A percentile compares a stretch with the other conserved stretches of the same genome.
Conservation (phyloP, 2,329 filamentous ascomycete species). For the Plenodomus lindquistii region DNA sequence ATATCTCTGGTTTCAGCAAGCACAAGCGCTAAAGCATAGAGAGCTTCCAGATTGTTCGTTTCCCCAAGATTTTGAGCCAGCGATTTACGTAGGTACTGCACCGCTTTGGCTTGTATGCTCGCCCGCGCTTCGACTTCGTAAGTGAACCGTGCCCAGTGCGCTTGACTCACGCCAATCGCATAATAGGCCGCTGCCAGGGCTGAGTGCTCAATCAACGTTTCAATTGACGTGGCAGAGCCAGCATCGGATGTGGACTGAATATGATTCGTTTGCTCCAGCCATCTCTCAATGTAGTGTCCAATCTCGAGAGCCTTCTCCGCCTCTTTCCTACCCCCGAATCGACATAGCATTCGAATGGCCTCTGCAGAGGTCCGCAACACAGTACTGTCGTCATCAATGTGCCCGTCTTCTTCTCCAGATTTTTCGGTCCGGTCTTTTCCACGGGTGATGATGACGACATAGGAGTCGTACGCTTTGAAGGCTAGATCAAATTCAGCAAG, state of each 20-base stretch:
- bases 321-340: slow-evolving; percentile 74
- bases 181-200: slow-evolving; percentile 72
- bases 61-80: slow-evolving; percentile 68
- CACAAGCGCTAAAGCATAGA: slow-evolving; percentile 82
- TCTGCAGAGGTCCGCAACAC: slow-evolving; percentile 79
- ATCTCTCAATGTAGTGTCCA: slow-evolving; percentile 71
- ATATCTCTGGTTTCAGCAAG: slow-evolving; percentile 86
- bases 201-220: slow-evolving; percentile 57
- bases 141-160: slow-evolving; percentile 84
- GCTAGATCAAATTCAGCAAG: slow-evolving; percentile 91
- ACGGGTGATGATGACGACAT: slow-evolving; percentile 83
- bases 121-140: slow-evolving; percentile 72
- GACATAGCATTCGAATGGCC: slow-evolving; percentile 78
- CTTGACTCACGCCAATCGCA: slow-evolving; percentile 81
- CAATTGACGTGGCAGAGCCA: slow-evolving; percentile 37
- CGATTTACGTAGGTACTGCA: slow-evolving; percentile 74
- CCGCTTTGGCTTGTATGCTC: slow-evolving; percentile 76
- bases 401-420: slow-evolving; percentile 66
- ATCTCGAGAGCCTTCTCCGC: slow-evolving; percentile 79
- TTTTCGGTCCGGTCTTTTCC: slow-evolving; percentile 84
- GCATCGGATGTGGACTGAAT: slow-evolving; percentile 27
- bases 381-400: slow-evolving; percentile 76
- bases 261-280: slow-evolving; percentile 63
- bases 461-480: slow-evolving; percentile 88
- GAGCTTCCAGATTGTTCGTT: slow-evolving; percentile 71